Evolutionary conservation across 2,329 filamentous ascomycete genomes (phyloP).

Genomic region (Penicillium janthinellum): DNA sequence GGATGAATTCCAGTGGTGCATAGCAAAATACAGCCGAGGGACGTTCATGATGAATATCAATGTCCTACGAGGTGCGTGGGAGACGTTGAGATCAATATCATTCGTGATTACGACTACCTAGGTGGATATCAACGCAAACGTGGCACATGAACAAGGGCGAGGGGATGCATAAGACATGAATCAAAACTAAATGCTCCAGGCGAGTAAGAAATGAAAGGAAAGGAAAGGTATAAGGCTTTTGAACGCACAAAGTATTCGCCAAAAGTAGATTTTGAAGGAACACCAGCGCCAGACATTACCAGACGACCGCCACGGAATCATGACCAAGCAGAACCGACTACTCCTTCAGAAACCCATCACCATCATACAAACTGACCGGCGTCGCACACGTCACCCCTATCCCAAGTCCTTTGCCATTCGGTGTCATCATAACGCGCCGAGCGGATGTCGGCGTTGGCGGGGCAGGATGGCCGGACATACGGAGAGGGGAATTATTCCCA

Average conservation of each 20-base stretch:
- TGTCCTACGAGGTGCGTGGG: background rate
- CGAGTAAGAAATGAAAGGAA: slow-evolving; percentile 3
- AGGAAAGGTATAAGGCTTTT: slow-evolving; percentile 24
- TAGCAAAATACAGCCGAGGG: background rate
- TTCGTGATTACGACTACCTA: slow-evolving; percentile 26
- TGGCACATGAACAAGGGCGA: slow-evolving; percentile 3
- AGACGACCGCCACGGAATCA: slow-evolving; percentile 3
- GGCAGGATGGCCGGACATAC: slow-evolving; percentile 15
- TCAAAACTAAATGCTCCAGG: slow-evolving; percentile 1
- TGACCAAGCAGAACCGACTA: slow-evolving; percentile 17
- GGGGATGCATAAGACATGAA: background rate
- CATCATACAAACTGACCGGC: slow-evolving; percentile 51
- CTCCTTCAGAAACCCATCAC: slow-evolving; percentile 42
- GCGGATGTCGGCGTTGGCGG: slow-evolving; percentile 19
- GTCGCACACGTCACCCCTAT: slow-evolving; percentile 39
- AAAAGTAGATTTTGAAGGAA: background rate
- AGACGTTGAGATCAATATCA: slow-evolving; percentile 4
- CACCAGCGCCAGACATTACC: background rate
- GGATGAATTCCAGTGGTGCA: background rate
- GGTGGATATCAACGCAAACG: slow-evolving; percentile 11
- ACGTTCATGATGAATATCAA: background rate
- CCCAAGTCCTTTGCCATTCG: slow-evolving; percentile 30
- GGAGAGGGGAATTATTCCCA: slow-evolving; percentile 19
- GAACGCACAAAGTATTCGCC: slow-evolving; percentile 4
- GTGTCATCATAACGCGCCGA: slow-evolving; percentile 30